Evolutionary conservation across 2,329 filamentous ascomycete genomes (phyloP), one percentile per base, ranked within the genome.

Genomic region (Arthrobotrys sphaeroides): DNA sequence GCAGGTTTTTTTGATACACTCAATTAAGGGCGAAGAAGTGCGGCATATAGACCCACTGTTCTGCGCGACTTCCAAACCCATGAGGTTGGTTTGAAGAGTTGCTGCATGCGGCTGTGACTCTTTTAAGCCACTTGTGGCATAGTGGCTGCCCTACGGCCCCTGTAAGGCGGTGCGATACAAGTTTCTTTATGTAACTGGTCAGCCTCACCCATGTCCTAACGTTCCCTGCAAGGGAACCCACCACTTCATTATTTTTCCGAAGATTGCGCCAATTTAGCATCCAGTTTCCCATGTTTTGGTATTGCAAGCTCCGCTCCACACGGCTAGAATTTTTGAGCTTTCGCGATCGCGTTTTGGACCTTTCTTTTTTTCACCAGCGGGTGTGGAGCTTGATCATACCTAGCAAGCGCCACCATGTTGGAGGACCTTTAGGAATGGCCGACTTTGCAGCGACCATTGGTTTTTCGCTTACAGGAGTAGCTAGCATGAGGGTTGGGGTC

Each of bases 381-480:
- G 36, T 66, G 45, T 62, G 61, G 36, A 64, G 45, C 45, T 53
- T 33, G 33, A 45, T 61, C 18, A 53, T 55, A 51, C 33, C 20
- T 24, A 47, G 51, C 45, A 47, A 57, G 53, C 61, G 70, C 70
- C 70, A 74, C 69, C 61, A 31, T 40, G 42, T 74, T 57, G 47
- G 70, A 67, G 28, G 22, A 16, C 36, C 31, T 4, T 6, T 12
- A 40, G 18, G 26, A 49, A 33, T 10, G 22, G 20, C 49, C 38
- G 47, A 36, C 61, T 49, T 24, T 40, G 26, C 36, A 61, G n/a
- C 45, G 18, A 55, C 36, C 40, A 74, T 74, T 74, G 70, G 70
- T 33, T 60, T n/a, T 55, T 61, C 53, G 70, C 70, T 59, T 61
- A 74, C 38, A 62, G 70, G 70, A 62, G 45, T 57, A 43, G 70